Percentiles rank a stretch among this genome's conserved stretches.
phyloP scores from a whole-genome alignment of 164 flowering plant genomes.

The Magnolia kwangsiensis region DNA sequence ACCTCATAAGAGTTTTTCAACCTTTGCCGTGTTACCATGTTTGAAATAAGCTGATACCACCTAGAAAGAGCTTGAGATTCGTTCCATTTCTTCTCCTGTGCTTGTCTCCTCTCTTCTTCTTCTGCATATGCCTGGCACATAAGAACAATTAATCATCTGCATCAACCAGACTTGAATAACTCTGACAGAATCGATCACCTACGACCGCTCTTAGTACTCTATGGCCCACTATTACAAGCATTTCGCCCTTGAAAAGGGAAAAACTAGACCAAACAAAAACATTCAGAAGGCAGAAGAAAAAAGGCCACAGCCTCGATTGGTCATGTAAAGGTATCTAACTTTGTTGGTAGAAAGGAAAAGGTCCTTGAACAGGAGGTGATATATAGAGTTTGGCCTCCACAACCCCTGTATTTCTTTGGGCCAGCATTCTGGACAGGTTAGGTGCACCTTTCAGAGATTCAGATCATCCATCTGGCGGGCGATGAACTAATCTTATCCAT shows the following conservation, averaged over 20 bases:
- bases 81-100: conserved; percentile 66
- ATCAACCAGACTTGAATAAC: neutral
- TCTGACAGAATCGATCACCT: neutral
- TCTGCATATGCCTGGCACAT: conserved; percentile 74
- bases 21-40: conserved; percentile 78
- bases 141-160: neutral
- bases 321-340: neutral
- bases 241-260: no score
- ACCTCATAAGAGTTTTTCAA: conserved; percentile 51
- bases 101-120: conserved; percentile 68
- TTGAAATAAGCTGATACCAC: conserved; percentile 95
- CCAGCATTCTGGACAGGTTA: no score
- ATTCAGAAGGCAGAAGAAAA: neutral
- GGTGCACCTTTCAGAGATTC: no score
- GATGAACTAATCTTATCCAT: no score
- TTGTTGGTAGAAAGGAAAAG: neutral
- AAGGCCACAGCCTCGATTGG: neutral
- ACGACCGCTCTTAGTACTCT: no score
- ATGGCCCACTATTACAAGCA: no score
- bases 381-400: no score
- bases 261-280: neutral
- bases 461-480: no score
- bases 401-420: no score
- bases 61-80: conserved; percentile 66
- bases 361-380: no score